Conservation (phyloP, 495 filamentous ascomycete species). For the Sordaria brevicollis region DNA sequence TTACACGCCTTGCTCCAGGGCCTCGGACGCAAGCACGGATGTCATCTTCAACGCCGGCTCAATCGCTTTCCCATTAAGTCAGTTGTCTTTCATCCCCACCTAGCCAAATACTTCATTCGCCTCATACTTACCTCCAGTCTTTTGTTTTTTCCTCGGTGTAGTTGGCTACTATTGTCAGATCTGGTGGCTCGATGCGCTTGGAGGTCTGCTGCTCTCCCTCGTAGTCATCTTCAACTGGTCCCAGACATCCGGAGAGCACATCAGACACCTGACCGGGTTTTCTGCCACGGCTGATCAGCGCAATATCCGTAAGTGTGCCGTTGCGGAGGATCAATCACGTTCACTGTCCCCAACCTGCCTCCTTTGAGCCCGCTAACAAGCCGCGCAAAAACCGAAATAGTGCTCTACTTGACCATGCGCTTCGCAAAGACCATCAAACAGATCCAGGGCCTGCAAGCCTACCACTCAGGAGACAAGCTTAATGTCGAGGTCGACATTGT, state of each 20-base stretch:
- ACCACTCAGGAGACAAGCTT: conserved; percentile 81
- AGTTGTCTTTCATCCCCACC: conserved; percentile 22
- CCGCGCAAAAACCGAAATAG: conserved; percentile 7
- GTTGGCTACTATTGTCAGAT: conserved; percentile 65
- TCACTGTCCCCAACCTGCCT: not conserved
- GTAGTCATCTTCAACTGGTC: conserved; percentile 86
- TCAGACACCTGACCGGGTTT: conserved; percentile 72
- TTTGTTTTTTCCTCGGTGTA: conserved; percentile 15
- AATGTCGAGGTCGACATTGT: conserved; percentile 72
- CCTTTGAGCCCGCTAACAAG: not conserved
- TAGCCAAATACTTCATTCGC: not conserved
- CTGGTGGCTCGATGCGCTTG: conserved; percentile 82
- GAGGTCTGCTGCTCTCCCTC: conserved; percentile 68
- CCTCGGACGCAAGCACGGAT: conserved; percentile 28
- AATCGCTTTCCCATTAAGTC: conserved; percentile 71
- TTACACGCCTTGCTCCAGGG: conserved; percentile 39
- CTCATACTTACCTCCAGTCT: not conserved
- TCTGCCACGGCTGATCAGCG: conserved; percentile 71
- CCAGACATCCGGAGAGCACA: conserved; percentile 63
- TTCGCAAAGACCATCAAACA: conserved; percentile 83
- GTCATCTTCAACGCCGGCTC: conserved; percentile 90
- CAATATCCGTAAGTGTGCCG: conserved; percentile 45
- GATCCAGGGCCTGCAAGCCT: conserved; percentile 81
- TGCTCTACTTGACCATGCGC: conserved; percentile 88
- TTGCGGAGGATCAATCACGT: not conserved